phyloP scores from a whole-genome alignment of 108 stramenopile species.

The Phaeodactylum tricornutum region DNA sequence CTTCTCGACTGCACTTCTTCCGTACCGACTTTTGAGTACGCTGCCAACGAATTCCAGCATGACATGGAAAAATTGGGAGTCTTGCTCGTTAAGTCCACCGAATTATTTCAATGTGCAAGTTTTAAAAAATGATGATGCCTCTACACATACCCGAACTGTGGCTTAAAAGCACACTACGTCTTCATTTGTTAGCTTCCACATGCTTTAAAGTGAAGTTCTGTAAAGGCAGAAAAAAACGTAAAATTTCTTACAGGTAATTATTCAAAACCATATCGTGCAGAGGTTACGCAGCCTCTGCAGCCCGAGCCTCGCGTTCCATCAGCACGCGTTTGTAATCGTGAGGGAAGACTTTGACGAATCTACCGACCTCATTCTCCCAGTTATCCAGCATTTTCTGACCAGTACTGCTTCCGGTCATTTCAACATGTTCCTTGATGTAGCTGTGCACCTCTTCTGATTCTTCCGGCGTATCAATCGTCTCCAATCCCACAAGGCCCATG shows the following conservation, averaged over 20 bases:
- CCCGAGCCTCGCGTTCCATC: conserved; percentile 45
- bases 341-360: conserved; percentile 94
- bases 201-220: too few relatives aligned
- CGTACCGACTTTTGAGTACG: conserved; percentile 81
- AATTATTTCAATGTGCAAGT: too few relatives aligned
- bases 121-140: too few relatives aligned
- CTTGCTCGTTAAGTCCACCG: conserved; percentile 13
- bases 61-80: conserved; percentile 59
- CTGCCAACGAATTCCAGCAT: conserved; percentile 36
- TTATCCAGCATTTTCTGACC: conserved; percentile 83
- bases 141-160: too few relatives aligned
- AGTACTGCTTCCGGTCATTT: conserved; percentile 73
- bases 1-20: conserved; percentile 75
- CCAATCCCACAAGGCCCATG: conserved; percentile 93
- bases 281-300: conserved; percentile 38
- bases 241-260: too few relatives aligned
- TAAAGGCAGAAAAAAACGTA: too few relatives aligned
- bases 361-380: conserved; percentile 62
- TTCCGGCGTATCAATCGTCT: conserved; percentile 61
- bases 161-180: too few relatives aligned
- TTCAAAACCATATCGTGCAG: too few relatives aligned
- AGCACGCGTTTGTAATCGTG: conserved; percentile 94
- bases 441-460: conserved; percentile 75
- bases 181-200: too few relatives aligned
- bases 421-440: conserved; percentile 88